These are phyloP conservation scores for Jaltomata sinuosa DNA, from an alignment of 257 asterid genomes.

Conservation along the genomic window DNA sequence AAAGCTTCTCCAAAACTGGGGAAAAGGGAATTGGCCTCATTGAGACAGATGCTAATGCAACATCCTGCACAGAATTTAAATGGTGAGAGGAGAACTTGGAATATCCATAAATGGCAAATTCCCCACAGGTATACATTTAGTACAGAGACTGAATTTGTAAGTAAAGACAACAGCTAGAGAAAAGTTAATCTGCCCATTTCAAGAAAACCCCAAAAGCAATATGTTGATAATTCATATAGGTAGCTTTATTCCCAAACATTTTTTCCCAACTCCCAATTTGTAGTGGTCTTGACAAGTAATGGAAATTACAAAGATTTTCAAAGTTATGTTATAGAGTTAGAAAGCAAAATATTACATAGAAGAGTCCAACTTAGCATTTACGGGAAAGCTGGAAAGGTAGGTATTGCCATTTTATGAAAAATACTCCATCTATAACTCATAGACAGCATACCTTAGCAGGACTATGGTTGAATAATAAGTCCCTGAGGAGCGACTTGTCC, in stretches of 20 bases:
- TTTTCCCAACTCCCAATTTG: not conserved
- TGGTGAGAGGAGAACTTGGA: not conserved
- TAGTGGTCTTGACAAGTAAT: not conserved
- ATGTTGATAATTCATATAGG: not conserved
- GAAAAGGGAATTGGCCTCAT: constrained; percentile 92
- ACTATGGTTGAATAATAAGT: constrained; percentile 84
- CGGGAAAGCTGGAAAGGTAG: not conserved
- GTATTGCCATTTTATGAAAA: not conserved
- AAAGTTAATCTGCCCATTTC: not conserved
- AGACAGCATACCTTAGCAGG: constrained; percentile 66
- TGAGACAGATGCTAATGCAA: constrained; percentile 90
- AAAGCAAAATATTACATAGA: not conserved
- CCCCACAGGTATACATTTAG: not conserved
- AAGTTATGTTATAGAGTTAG: not conserved
- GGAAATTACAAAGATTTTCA: not conserved
- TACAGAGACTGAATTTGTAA: not conserved
- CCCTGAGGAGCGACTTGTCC: constrained; percentile 68
- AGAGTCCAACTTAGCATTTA: not conserved
- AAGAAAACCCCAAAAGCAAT: not conserved
- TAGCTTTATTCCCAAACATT: not conserved
- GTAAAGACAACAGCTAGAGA: not conserved
- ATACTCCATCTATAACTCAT: not conserved
- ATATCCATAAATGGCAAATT: not conserved
- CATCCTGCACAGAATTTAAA: constrained; percentile 42
- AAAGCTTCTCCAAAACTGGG: constrained; percentile 80